Conservation (phyloP, 2,329 filamentous ascomycete species). For the Dichotomopilus funicola region DNA sequence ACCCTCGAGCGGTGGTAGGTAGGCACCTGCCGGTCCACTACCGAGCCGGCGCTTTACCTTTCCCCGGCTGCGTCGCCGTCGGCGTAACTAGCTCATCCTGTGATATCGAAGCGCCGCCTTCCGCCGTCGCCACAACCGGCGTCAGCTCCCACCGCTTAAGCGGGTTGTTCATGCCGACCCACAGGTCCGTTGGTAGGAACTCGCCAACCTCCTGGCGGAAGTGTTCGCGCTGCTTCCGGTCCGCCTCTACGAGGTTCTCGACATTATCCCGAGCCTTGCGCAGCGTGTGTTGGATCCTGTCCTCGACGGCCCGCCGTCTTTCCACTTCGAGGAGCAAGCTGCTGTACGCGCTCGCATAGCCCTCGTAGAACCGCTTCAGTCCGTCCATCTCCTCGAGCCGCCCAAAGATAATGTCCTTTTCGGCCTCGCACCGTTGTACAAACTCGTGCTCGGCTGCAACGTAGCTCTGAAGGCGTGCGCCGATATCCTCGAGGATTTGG, state of each 20-base stretch:
- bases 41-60: constrained; percentile 1
- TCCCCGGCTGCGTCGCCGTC: constrained; percentile 4
- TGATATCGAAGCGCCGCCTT: background rate
- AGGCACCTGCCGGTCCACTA: background rate
- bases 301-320: constrained; percentile 64
- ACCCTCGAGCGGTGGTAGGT: too few species aligned
- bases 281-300: constrained; percentile 66
- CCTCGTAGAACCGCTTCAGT: constrained; percentile 77
- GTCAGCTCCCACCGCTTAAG: constrained; percentile 48
- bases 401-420: constrained; percentile 60
- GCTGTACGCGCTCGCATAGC: constrained; percentile 79
- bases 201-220: constrained; percentile 82
- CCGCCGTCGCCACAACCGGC: constrained; percentile 28
- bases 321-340: constrained; percentile 78
- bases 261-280: constrained; percentile 72
- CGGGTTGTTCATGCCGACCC: constrained; percentile 65
- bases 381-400: constrained; percentile 71
- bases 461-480: constrained; percentile 57
- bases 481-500: constrained; percentile 59
- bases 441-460: constrained; percentile 60
- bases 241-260: constrained; percentile 66
- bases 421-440: constrained; percentile 62
- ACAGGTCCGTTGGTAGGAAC: constrained; percentile 80
- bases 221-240: constrained; percentile 64
- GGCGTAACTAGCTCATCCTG: constrained; percentile 14